Percentiles rank a stretch among this genome's conserved stretches.
phyloP scores from a whole-genome alignment of 1,284 basidiomycete genomes.

The Pseudozyma sp. region DNA sequence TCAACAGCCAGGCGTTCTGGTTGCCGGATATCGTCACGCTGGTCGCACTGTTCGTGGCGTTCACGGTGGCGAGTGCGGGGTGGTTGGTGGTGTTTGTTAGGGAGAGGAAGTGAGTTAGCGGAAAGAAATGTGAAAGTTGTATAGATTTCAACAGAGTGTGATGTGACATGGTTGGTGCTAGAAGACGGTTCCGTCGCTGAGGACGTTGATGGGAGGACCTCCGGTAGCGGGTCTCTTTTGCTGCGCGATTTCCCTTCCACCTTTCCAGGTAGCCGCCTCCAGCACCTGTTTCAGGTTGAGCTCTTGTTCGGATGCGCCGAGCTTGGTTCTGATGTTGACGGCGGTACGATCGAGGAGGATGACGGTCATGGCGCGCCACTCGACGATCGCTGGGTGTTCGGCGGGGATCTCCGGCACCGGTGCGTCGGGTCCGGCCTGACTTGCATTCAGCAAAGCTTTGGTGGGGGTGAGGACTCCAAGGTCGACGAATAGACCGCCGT shows the following conservation, averaged over 20 bases:
- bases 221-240: constrained; percentile 78
- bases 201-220: constrained; percentile 79
- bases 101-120: constrained; percentile 42
- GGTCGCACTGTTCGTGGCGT: constrained; percentile 31
- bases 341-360: constrained; percentile 75
- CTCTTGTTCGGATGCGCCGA: constrained; percentile 71
- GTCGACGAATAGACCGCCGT: constrained; percentile 82
- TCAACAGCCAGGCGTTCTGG: constrained; percentile 57
- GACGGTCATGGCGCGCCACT: constrained; percentile 95
- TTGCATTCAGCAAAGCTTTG: constrained; percentile 71
- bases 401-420: constrained; percentile 72
- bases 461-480: constrained; percentile 71
- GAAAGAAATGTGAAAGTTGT: no score
- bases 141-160: no score
- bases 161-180: not conserved
- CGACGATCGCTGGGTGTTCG: constrained; percentile 88
- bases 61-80: constrained; percentile 20
- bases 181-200: constrained; percentile 44
- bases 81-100: constrained; percentile 52
- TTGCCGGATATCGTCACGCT: constrained; percentile 52
- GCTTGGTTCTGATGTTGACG: constrained; percentile 25
- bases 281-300: constrained; percentile 84
- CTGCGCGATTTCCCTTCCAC: constrained; percentile 86
- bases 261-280: constrained; percentile 95
- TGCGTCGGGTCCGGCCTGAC: constrained; percentile 62